Evolutionary conservation across 2,329 filamentous ascomycete species (phyloP), one percentile per base, ranked within the genome.

Genomic region (Cordyceps cicadae): DNA sequence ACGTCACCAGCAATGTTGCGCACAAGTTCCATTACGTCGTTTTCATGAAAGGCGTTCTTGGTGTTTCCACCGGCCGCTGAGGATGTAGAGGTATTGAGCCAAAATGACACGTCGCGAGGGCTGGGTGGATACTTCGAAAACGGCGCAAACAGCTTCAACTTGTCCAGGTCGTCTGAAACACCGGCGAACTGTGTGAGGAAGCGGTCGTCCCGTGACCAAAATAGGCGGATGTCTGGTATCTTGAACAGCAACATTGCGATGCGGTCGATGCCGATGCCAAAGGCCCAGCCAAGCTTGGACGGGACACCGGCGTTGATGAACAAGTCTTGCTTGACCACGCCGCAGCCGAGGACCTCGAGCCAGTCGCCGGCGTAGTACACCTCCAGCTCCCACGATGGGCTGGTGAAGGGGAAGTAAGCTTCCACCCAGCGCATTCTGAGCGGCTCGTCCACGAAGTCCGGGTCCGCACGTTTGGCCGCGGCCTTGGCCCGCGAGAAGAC

Each of bases 201-300:
- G 9, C 94, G 85, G 67, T 81, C 70, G 72, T 99, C 94, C 59
- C 80, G 79, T 37, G 90, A 95, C 94, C 94, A 99, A 78, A 99
- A 97, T 5, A 97, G 85, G 14, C 94, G 87, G 67, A 99, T 99
- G 70, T 99, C 94, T 0, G 92, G 91, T 62, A 99, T 96, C 62
- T 90, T 88, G 78, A 97, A 99, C 26, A 99, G 84, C 41, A 99
- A 83, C 94, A 99, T 99, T 63, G 94, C 93, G 64, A 99, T 93
- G 63, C 94, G 86, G 74, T 99, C 94, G 32, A 99, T 82, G 2
- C 94, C 94, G 19, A 97, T 80, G 41, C 94, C 94, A 74, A 97
- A 99, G 0, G 94, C 94, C 94, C 94, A 99, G 5, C 92, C 93
- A 3, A 96, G 75, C 69, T 90, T 86, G 60, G 84, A 77, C 3